A percentile compares a stretch with the other conserved stretches of the same genome.
Evolutionary conservation across 129 eudicot genomes (phyloP).

Genomic region (Gnaphalium uliginosum): DNA sequence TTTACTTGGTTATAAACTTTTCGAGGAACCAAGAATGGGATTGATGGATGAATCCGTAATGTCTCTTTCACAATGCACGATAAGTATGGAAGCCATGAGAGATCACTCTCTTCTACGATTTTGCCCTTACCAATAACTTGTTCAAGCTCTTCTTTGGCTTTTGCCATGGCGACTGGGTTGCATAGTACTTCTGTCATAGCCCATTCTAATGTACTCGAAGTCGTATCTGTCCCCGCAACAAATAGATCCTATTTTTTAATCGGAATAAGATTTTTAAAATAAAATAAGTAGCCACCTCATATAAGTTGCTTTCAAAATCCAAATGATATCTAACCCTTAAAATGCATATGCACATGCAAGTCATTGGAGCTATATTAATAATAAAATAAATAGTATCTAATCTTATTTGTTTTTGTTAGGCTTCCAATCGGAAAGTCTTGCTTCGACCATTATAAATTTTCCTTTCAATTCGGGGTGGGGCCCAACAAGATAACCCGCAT

Average conservation of each 20-base stretch:
- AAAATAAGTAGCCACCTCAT: too few species aligned
- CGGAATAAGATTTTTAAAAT: neutral
- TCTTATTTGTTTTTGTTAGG: too few species aligned
- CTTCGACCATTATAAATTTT: too few species aligned
- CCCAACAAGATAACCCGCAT: too few species aligned
- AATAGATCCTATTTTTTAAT: slow-evolving; percentile 45
- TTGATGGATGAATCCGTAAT: slow-evolving; percentile 39
- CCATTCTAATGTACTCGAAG: slow-evolving; percentile 63
- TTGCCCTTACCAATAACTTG: slow-evolving; percentile 50
- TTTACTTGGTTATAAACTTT: slow-evolving; percentile 14
- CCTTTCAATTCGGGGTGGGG: too few species aligned
- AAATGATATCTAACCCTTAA: too few species aligned
- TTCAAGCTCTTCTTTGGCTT: slow-evolving; percentile 56
- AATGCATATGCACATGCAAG: too few species aligned
- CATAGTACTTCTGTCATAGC: slow-evolving; percentile 58
- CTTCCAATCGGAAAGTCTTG: too few species aligned
- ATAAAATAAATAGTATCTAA: too few species aligned
- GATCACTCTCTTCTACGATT: slow-evolving; percentile 31
- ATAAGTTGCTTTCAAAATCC: too few species aligned
- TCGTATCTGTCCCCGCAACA: slow-evolving; percentile 70
- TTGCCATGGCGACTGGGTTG: slow-evolving; percentile 39
- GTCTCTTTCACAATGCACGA: slow-evolving; percentile 43
- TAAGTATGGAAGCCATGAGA: slow-evolving; percentile 33
- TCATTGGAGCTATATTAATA: too few species aligned
- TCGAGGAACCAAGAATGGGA: slow-evolving; percentile 38